Evolutionary conservation across 768 basidiomycete species (phyloP), one percentile per base, ranked within the genome.

Genomic region (Pleurotus djamor): DNA sequence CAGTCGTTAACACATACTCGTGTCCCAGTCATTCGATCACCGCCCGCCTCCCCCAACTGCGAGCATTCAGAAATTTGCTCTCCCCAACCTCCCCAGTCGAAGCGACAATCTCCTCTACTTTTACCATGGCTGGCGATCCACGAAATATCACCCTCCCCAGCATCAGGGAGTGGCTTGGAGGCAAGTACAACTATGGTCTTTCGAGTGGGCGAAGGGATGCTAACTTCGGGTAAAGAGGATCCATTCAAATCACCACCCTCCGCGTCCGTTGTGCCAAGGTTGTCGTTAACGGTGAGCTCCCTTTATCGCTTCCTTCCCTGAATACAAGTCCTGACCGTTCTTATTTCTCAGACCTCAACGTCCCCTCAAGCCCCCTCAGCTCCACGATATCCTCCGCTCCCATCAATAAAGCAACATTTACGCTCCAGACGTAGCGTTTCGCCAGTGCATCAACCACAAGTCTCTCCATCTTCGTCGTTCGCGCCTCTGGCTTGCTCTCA

Each of bases 21-120:
- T 47, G 45, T 47, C 14, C 45, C 54, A 56, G 37, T 44, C 33
- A 56, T 56, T 41, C 54, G 54, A 56, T 56, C 54, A 56, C 54
- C 54, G 49, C 49, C 54, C 54, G 41, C 41, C 35, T 35, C 34
- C 49, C 49, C 34, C 21, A 28, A 28, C 21, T 50, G 7, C 49
- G 34, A 32, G 12, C 45, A 7, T 16, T 32, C 34, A 10, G 49
- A 17, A 17, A 5, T 50, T 32, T 28, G 34, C 28, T 17, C 45
- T 14, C 14, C 7, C 13, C 16, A 47, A 17, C 49, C 32, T 33
- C 34, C 16, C 49, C 16, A 32, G 49, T 50, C 32, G 28, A 5
- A 33, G 5, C 8, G 28, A 33, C 34, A 37, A 17, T 34, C 36
- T 41, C 28, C 7, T 17, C 21, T 28, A 12, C 32, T 35, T 8